These are phyloP conservation scores for Juncus inflexus DNA, from an alignment of 176 grass and related monocot species.

Conservation along the genomic window DNA sequence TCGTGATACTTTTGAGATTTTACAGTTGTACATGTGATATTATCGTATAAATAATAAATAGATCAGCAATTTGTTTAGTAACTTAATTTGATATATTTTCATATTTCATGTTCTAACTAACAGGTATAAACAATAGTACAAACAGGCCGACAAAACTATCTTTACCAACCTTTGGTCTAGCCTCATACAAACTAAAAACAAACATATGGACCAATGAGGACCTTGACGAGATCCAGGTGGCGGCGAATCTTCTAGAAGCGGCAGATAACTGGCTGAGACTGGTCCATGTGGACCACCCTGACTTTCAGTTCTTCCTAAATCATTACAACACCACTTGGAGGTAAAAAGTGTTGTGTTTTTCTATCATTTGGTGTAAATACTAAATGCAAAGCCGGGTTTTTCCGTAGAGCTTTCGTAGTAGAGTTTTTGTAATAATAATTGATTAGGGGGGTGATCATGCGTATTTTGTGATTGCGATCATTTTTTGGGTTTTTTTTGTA, in stretches of 20 bases:
- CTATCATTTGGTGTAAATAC: slow-evolving; percentile 48
- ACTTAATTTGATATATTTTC: background rate
- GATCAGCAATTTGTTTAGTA: too few relatives aligned
- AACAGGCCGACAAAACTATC: slow-evolving; percentile 30
- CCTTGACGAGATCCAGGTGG: slow-evolving; percentile 26
- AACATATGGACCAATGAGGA: slow-evolving; percentile 55
- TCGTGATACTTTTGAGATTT: too few relatives aligned
- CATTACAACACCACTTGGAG: slow-evolving; percentile 49
- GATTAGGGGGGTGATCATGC: slow-evolving; percentile 8
- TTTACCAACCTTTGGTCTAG: slow-evolving; percentile 63
- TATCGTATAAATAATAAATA: too few relatives aligned
- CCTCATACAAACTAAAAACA: slow-evolving; percentile 67
- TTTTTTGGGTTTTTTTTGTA: slow-evolving; percentile 21
- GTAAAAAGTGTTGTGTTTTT: slow-evolving; percentile 31
- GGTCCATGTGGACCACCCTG: slow-evolving; percentile 73
- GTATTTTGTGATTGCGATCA: slow-evolving; percentile 24
- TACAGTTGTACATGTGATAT: too few relatives aligned
- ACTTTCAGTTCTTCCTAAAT: slow-evolving; percentile 61
- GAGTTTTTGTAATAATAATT: background rate
- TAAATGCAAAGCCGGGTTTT: background rate
- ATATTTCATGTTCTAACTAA: slow-evolving; percentile 3
- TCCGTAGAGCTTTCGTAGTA: slow-evolving; percentile 21
- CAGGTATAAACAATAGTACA: slow-evolving; percentile 29
- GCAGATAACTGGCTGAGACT: slow-evolving; percentile 64
- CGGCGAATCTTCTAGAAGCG: slow-evolving; percentile 55